Percentiles rank a stretch among this genome's conserved stretches.
Evolutionary conservation across 73 alveolate genomes (phyloP).

Genomic region (Paramecium tetraurelia): DNA sequence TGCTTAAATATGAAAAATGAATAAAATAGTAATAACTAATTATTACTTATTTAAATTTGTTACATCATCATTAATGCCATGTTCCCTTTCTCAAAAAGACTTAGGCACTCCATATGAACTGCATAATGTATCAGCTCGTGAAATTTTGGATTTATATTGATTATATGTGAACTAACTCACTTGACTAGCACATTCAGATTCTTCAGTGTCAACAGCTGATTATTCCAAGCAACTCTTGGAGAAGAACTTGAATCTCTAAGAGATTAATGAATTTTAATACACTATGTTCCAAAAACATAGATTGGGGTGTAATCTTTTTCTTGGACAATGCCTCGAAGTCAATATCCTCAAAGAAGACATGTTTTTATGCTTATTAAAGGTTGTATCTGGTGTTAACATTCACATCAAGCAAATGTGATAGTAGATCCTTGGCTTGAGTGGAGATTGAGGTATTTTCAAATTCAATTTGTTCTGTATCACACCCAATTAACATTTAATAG

Average conservation of each 20-base stretch:
- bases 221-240: background rate
- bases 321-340: background rate
- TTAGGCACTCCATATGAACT: conserved; percentile 25
- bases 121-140: background rate
- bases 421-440: background rate
- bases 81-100: background rate
- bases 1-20: background rate
- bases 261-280: background rate
- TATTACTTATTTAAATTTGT: background rate
- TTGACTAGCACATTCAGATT: background rate
- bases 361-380: background rate
- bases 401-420: background rate
- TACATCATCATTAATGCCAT: background rate
- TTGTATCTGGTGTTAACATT: background rate
- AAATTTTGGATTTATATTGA: background rate
- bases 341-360: background rate
- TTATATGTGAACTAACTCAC: background rate
- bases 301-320: background rate
- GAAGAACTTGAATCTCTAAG: background rate
- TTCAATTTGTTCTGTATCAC: background rate
- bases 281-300: conserved; percentile 4
- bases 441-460: background rate
- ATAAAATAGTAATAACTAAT: background rate
- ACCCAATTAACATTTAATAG: conserved; percentile 73
- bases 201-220: conserved; percentile 8